Evolutionary conservation across 352 stramenopile genomes (phyloP).

Genomic region (Phytophthora idaei): DNA sequence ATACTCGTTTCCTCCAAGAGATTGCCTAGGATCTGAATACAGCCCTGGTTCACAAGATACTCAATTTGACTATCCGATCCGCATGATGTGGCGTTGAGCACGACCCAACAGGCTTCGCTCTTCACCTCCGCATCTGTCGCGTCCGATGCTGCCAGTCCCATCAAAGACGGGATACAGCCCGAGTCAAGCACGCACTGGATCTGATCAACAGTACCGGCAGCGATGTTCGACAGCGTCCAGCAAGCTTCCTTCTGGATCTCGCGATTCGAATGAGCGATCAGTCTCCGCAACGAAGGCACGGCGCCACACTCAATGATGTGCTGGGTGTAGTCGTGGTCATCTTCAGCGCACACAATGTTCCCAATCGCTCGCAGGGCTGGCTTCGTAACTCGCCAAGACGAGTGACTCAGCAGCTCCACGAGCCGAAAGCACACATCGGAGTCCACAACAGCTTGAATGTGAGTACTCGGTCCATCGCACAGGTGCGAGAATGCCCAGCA

Average conservation of each 20-base stretch:
- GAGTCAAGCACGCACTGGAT: conserved; percentile 98
- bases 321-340: conserved; percentile 92
- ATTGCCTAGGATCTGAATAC: conserved; percentile 89
- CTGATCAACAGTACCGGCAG: conserved; percentile 96
- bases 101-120: conserved; percentile 98
- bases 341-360: conserved; percentile 99
- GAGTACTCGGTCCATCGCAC: conserved; percentile 95
- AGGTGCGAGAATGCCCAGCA: conserved; percentile 98
- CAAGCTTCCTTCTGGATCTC: conserved; percentile 99
- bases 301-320: conserved; percentile 97
- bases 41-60: conserved; percentile 88
- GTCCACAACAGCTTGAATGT: conserved; percentile 96
- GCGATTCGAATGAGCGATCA: conserved; percentile 96
- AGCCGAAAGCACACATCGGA: conserved; percentile 90
- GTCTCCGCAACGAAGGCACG: conserved; percentile 91
- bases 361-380: conserved; percentile 96
- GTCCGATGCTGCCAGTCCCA: conserved; percentile 92
- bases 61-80: conserved; percentile 96
- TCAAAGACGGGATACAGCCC: conserved; percentile 94
- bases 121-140: conserved; percentile 96
- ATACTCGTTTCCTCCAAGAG: conserved; percentile 96
- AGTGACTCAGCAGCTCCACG: conserved; percentile 93
- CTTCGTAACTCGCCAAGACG: conserved; percentile 96
- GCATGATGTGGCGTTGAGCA: conserved; percentile 98
- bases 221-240: conserved; percentile 98